These are phyloP conservation scores for Xerophyta viscosa DNA, from an alignment of 106 monocot genomes.

Conservation along the genomic window DNA sequence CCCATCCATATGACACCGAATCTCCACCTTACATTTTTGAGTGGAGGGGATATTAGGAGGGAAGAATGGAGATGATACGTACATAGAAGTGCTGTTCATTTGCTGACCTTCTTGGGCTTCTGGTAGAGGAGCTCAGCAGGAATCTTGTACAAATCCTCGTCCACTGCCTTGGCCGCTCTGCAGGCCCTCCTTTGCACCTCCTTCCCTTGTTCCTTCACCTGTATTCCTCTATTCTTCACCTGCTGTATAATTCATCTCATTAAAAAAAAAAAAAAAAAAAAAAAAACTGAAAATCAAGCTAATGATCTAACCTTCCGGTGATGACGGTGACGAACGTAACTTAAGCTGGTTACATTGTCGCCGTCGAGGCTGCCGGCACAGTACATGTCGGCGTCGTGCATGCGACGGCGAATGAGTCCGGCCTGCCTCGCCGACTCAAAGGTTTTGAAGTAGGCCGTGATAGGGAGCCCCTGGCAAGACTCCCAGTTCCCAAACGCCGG, in stretches of 20 bases:
- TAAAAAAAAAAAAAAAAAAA: neutral
- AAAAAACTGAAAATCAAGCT: no score
- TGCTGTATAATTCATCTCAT: neutral
- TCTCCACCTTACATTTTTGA: no score
- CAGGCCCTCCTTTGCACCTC: neutral
- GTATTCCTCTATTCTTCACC: neutral
- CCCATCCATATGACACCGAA: no score
- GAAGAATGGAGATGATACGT: no score
- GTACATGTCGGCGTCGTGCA: neutral
- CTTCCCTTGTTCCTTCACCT: neutral
- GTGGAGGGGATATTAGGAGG: no score
- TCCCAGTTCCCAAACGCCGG: conserved; percentile 9
- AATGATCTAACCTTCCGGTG: neutral
- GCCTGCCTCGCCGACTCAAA: conserved; percentile 6
- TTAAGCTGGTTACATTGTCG: neutral
- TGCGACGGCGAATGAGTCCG: neutral
- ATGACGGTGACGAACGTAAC: no score
- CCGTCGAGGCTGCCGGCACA: neutral
- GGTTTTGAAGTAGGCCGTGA: conserved; percentile 4
- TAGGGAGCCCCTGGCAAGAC: neutral
- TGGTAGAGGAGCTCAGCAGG: conserved; percentile 11
- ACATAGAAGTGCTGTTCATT: no score
- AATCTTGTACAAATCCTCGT: conserved; percentile 11
- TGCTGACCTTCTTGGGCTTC: conserved; percentile 6
- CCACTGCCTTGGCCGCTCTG: conserved; percentile 1